These are phyloP conservation scores for Zygotorulaspora chibaensis DNA, from an alignment of 805 yeast genomes.

Conservation along the genomic window DNA sequence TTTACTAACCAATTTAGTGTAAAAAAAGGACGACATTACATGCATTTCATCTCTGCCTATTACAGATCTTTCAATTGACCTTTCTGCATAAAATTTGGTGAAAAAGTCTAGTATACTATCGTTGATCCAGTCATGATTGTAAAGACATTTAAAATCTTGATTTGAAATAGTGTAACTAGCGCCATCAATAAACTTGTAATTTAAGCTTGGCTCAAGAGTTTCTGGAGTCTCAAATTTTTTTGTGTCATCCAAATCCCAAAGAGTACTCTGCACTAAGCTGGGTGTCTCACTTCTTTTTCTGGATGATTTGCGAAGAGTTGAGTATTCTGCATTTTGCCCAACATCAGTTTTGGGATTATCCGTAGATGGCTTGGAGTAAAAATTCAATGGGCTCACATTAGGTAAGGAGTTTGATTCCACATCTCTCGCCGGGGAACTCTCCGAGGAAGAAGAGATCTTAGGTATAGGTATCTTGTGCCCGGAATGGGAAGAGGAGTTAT, in stretches of 20 bases:
- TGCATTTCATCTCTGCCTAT: constrained; percentile 39
- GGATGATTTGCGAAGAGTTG: constrained; percentile 9
- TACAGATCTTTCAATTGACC: constrained; percentile 28
- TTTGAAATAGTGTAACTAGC: constrained; percentile 54
- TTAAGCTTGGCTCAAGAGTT: constrained; percentile 41
- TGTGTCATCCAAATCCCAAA: constrained; percentile 15
- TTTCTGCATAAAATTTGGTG: constrained; percentile 52
- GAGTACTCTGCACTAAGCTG: constrained; percentile 8
- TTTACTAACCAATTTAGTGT: constrained; percentile 52
- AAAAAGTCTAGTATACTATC: constrained; percentile 86
- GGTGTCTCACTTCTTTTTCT: constrained; percentile 13
- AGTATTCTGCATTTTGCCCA: neutral
- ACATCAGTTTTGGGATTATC: neutral
- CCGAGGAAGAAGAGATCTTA: neutral
- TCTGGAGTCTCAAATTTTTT: constrained; percentile 25
- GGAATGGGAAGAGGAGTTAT: constrained; percentile 1
- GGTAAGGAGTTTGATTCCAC: constrained; percentile 2
- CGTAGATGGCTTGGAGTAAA: constrained; percentile 1
- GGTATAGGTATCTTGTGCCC: constrained; percentile 7
- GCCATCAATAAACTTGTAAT: constrained; percentile 50
- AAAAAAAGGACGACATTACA: constrained; percentile 81
- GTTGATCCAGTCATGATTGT: constrained; percentile 82
- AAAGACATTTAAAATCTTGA: constrained; percentile 73
- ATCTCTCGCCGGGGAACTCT: neutral
- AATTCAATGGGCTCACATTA: constrained; percentile 2